A percentile compares a stretch with the other conserved stretches of the same genome.
Evolutionary conservation across 352 stramenopile species (phyloP).

Genomic region (Globisporangium yorkense): DNA sequence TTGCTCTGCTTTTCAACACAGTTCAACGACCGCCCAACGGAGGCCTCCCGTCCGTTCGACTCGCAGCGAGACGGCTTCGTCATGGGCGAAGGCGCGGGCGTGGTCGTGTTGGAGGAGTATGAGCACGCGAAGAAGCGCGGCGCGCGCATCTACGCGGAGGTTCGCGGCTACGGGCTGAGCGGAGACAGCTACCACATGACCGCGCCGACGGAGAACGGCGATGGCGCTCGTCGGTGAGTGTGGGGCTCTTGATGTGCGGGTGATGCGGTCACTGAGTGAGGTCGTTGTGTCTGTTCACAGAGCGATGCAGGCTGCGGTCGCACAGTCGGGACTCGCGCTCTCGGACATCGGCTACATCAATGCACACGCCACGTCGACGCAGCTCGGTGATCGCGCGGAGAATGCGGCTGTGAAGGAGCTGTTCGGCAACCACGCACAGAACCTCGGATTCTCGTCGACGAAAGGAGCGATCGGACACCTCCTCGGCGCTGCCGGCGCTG

Average conservation of each 20-base stretch:
- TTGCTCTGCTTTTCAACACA: constrained; percentile 10
- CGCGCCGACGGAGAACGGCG: constrained; percentile 53
- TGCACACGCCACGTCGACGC: constrained; percentile 97
- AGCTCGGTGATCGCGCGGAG: constrained; percentile 94
- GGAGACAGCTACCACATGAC: constrained; percentile 96
- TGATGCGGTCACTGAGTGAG: constrained; percentile 30
- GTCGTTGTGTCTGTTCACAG: constrained; percentile 12
- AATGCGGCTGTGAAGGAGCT: constrained; percentile 88
- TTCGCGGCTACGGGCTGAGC: constrained; percentile 93
- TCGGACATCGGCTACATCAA: constrained; percentile 97
- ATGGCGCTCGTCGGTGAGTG: constrained; percentile 45
- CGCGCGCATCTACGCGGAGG: constrained; percentile 92
- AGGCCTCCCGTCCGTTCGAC: constrained; percentile 96
- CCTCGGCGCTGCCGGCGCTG: constrained; percentile 92
- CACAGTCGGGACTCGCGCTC: constrained; percentile 57
- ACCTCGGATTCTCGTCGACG: constrained; percentile 72
- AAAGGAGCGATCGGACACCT: constrained; percentile 95
- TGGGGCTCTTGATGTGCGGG: not conserved
- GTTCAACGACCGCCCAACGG: constrained; percentile 91
- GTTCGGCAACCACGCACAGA: constrained; percentile 48
- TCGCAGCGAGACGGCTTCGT: constrained; percentile 94
- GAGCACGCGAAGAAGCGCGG: constrained; percentile 91
- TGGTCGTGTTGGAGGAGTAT: constrained; percentile 77
- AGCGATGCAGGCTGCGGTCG: constrained; percentile 91
- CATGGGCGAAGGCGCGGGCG: constrained; percentile 85